phyloP scores from a whole-genome alignment of 2,329 filamentous ascomycete species.

The Verticillium alfalfae region DNA sequence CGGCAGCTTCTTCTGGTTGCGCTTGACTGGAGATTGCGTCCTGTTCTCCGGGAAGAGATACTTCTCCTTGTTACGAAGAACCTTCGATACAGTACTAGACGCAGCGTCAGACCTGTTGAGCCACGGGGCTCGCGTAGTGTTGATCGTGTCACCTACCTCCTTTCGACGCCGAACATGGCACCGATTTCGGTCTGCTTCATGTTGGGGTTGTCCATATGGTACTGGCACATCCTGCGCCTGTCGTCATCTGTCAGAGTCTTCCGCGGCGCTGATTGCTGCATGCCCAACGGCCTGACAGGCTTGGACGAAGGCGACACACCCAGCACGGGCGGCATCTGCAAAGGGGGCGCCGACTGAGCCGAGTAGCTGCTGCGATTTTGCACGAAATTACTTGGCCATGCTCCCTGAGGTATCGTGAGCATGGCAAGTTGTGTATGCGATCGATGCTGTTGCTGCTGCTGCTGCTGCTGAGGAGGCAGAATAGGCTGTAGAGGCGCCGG shows the following conservation, averaged over 20 bases:
- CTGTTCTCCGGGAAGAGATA: slow-evolving; percentile 74
- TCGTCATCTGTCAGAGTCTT: slow-evolving; percentile 90
- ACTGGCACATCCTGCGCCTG: slow-evolving; percentile 87
- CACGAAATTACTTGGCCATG: slow-evolving; percentile 74
- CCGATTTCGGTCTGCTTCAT: slow-evolving; percentile 97
- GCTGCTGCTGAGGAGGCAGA: slow-evolving; percentile 17
- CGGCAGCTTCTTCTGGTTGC: slow-evolving; percentile 75
- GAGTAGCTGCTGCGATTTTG: slow-evolving; percentile 64
- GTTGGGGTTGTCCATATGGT: slow-evolving; percentile 82
- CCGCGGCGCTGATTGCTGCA: slow-evolving; percentile 57
- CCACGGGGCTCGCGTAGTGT: neutral
- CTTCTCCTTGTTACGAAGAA: slow-evolving; percentile 88
- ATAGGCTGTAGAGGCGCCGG: slow-evolving; percentile 43
- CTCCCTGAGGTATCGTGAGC: slow-evolving; percentile 59
- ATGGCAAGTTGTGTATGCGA: slow-evolving; percentile 54
- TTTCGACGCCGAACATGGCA: slow-evolving; percentile 88
- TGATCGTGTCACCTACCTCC: slow-evolving; percentile 65
- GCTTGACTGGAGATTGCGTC: slow-evolving; percentile 73
- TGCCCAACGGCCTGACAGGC: slow-evolving; percentile 42
- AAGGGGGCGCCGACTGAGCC: slow-evolving; percentile 52
- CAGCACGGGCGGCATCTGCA: slow-evolving; percentile 52
- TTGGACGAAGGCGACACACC: slow-evolving; percentile 43
- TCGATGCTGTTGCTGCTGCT: slow-evolving; percentile 36
- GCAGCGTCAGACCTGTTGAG: slow-evolving; percentile 7
- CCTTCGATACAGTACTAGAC: slow-evolving; percentile 93